Base-by-base conservation (phyloP, 2,329 filamentous ascomycete genomes). In the Saccharata proteae region DNA sequence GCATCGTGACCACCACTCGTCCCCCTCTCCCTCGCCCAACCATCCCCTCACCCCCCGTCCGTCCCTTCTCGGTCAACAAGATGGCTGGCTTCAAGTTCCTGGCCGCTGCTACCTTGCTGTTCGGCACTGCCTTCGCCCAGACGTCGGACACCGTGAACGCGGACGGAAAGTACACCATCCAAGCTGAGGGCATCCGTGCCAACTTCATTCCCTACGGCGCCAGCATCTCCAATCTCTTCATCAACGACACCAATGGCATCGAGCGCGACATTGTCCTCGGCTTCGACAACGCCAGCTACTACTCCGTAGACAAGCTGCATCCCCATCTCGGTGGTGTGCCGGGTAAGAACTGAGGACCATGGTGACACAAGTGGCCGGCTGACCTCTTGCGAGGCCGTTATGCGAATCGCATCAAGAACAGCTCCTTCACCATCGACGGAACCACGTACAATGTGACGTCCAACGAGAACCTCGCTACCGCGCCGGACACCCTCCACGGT, bases 361-460 rank as follows among this genome's bases (percentile, higher is more conserved):
- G n/a, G n/a, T n/a, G n/a, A n/a, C n/a, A n/a, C n/a, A n/a, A n/a
- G n/a, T n/a, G n/a, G n/a, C n/a, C n/a, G 24, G 25, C 26, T 43
- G 32, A 44, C 23, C 6, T 19, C 11, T 1, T 11, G 10, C 5
- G 25, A 49, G 52, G 55, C 27, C 74, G 80, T 34, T 86, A 86
- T 50, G 80, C 80, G 36, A 86, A 86, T 54, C 75, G 80, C 41
- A 85, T 85, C 62, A 74, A 73, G 64, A 84, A 85, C 62, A 76
- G 71, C 53, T 77, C 69, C 5, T 83, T 83, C 46, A 65, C 60
- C 37, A 71, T 83, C 35, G 77, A 81, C 42, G 77, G 74, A 31
- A 55, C 58, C 32, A 59, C 53, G 3, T 81, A 71, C 52, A 54
- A 76, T 38, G 57, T 80, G 34, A 45, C 59, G 21, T 60, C 75